Evolutionary conservation across 1,284 basidiomycete genomes (phyloP).

Genomic region (Ceratobasidium theobromae): DNA sequence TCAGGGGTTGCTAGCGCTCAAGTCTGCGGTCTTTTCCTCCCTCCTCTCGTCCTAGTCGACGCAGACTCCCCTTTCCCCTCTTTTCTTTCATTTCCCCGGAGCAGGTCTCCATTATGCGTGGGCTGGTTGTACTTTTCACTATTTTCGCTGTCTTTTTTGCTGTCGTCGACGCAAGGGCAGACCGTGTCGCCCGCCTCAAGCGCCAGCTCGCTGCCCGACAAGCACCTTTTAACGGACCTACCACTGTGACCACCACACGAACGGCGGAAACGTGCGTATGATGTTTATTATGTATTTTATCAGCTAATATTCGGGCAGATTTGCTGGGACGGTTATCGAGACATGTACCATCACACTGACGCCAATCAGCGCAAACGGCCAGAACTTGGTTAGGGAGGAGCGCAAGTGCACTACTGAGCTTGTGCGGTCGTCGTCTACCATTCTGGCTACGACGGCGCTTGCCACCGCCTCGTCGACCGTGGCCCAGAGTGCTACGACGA

Average conservation of each 20-base stretch:
- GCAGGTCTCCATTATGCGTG: conserved; percentile 36
- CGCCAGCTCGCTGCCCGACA: conserved; percentile 10
- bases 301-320: conserved; percentile 46
- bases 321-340: conserved; percentile 51
- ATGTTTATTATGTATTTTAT: not conserved
- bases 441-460: conserved; percentile 8
- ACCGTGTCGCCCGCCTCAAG: conserved; percentile 17
- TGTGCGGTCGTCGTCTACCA: conserved; percentile 15
- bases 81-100: conserved; percentile 33
- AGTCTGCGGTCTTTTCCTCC: not conserved
- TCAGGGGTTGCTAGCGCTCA: too few species aligned
- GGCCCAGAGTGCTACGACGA: not conserved
- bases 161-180: conserved; percentile 9
- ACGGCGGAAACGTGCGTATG: conserved; percentile 18
- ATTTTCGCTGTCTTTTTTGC: conserved; percentile 2
- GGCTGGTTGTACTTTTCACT: conserved; percentile 15
- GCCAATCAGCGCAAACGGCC: conserved; percentile 52
- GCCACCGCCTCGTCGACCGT: not conserved
- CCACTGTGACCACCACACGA: conserved; percentile 21
- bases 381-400: conserved; percentile 56
- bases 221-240: conserved; percentile 9
- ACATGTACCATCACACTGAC: conserved; percentile 65
- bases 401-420: conserved; percentile 54
- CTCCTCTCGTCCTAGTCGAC: conserved; percentile 19
- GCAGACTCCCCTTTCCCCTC: conserved; percentile 47